Percentiles rank a stretch among this genome's conserved stretches.
These are phyloP conservation scores for Stephanodiscus minutulus DNA, from an alignment of 108 stramenopile genomes.

Conservation along the genomic window DNA sequence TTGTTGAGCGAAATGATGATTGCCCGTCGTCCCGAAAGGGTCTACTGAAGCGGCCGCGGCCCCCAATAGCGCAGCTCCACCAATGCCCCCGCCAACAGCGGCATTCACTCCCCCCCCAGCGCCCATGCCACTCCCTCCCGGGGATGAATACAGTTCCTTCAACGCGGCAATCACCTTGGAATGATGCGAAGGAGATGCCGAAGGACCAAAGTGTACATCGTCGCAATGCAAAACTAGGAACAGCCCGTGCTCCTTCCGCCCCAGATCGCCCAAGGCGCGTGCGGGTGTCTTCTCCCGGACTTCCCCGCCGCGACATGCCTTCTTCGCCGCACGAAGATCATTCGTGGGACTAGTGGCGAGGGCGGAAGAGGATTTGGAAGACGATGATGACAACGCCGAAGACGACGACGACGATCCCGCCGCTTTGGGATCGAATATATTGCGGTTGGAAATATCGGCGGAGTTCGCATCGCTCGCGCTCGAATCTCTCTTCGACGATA, in stretches of 20 bases:
- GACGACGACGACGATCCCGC: slow-evolving; percentile 22
- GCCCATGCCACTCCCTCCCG: slow-evolving; percentile 15
- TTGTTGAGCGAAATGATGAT: slow-evolving; percentile 1
- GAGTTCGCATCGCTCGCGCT: not conserved
- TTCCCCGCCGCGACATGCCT: slow-evolving; percentile 19
- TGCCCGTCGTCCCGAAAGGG: not conserved
- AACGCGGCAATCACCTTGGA: slow-evolving; percentile 57
- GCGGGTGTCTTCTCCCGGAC: slow-evolving; percentile 39
- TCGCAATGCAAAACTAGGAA: slow-evolving; percentile 78
- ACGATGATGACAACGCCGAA: slow-evolving; percentile 6
- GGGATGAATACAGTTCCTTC: slow-evolving; percentile 65
- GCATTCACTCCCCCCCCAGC: not conserved
- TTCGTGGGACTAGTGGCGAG: not conserved
- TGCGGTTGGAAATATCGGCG: not conserved
- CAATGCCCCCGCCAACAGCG: not conserved
- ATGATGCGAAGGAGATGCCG: slow-evolving; percentile 18
- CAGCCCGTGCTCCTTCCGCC: slow-evolving; percentile 64
- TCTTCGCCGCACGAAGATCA: slow-evolving; percentile 24
- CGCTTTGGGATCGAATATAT: slow-evolving; percentile 40
- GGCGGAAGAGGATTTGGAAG: slow-evolving; percentile 35
- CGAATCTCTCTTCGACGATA: slow-evolving; percentile 10
- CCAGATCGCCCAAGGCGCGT: slow-evolving; percentile 63
- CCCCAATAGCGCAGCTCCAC: not conserved
- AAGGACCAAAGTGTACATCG: slow-evolving; percentile 62
- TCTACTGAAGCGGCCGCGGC: not conserved